A percentile compares a stretch with the other conserved stretches of the same genome.
Conservation (phyloP, 257 asterid genomes). For the Solanum appendiculatum region DNA sequence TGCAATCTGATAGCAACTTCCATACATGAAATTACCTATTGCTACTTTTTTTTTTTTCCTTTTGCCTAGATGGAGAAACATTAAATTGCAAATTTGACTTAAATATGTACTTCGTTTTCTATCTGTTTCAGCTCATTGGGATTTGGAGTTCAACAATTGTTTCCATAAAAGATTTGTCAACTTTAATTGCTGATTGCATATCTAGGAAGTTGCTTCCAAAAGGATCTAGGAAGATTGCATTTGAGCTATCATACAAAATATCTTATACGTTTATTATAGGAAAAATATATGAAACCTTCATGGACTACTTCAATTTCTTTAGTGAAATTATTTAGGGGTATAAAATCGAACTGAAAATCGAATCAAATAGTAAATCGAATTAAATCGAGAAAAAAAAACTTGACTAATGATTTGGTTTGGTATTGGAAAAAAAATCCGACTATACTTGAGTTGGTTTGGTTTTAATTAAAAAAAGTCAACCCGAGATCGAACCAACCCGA, state of each 20-base stretch:
- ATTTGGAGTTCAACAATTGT: neutral
- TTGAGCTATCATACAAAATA: neutral
- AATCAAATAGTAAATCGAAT: neutral
- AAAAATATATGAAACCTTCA: neutral
- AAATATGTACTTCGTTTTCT: neutral
- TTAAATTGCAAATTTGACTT: neutral
- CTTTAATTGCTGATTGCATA: neutral
- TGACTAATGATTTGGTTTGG: too few relatives aligned
- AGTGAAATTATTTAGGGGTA: neutral
- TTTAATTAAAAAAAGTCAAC: neutral
- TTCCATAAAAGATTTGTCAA: neutral
- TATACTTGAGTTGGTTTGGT: neutral
- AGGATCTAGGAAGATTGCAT: neutral
- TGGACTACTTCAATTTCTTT: neutral
- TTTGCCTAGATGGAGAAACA: neutral
- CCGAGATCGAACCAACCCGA: neutral
- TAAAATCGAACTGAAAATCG: too few relatives aligned
- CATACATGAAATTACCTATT: neutral
- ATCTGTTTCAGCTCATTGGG: neutral
- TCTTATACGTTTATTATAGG: neutral
- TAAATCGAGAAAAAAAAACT: too few relatives aligned
- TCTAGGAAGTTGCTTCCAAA: neutral
- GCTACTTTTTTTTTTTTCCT: neutral
- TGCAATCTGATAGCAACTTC: neutral
- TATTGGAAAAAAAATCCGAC: too few relatives aligned